Base-by-base conservation (phyloP, 257 asterid genomes). In the Solanum raphanifolium region DNA sequence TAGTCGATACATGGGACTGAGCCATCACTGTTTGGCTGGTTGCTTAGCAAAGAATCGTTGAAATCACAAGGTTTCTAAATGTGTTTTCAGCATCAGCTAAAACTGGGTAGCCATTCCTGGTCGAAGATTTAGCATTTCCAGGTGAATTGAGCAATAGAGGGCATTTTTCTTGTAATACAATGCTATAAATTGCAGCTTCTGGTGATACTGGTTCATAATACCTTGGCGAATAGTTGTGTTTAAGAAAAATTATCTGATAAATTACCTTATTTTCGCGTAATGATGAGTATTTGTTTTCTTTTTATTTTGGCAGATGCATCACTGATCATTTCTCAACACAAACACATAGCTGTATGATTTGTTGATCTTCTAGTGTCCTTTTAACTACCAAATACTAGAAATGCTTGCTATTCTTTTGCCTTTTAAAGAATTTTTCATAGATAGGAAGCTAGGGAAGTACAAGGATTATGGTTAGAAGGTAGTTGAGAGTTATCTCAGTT, bases 81-180 rank as follows among this genome's bases (percentile, higher is more conserved):
- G 92, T 90, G 34, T n/a, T 92, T 90, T 83, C 88, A 90, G 91
- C 87, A 72, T 87, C 92, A 34, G 92, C 87, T 88, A 72, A 71
- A 71, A 88, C 87, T 84, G 65, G 36, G 15, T 35, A 18, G 35
- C 21, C 62, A 66, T 10, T 52, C 66, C 12, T 18, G 43, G 60
- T 39, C 60, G 21, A 38, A 76, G 16, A 39, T 38, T 76, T 76
- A 76, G 60, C 83, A 76, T 76, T 76, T 76, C 31, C 48, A 7
- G 43, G 18, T 29, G 58, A 32, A 13, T 13, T n/a, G 74, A 15
- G 32, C 10, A 23, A 25, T 23, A 52, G 25, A n/a, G 29, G 65
- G 25, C 55, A 55, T 48, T 20, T 34, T 36, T 52, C 18, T 27
- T 43, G 84, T 46, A 13, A 68, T 41, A 16, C 73, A 71, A 29